Base-by-base conservation (phyloP, 2,329 filamentous ascomycete genomes). In the Calonectria hawksworthii region DNA sequence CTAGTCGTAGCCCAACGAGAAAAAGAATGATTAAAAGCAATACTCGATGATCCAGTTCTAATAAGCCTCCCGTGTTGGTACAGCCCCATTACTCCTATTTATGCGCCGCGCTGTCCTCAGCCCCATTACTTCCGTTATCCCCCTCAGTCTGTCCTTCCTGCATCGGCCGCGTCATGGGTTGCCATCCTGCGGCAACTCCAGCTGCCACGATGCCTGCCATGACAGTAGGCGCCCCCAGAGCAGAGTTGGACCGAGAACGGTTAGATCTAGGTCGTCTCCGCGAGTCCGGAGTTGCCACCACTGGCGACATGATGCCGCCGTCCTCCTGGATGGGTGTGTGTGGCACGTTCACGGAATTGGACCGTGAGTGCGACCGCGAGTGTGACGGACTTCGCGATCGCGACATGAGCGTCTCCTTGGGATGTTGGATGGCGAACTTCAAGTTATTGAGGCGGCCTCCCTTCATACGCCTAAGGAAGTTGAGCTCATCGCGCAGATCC, bases 131-230 rank as follows among this genome's bases (percentile, higher is more conserved):
- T 44, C 72, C 50, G 44, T 78, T 68, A 28, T 80, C 74, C 32
- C 72, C 77, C 41, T 78, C 79, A 70, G 54, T 64, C 16, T 70
- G 54, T 67, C 34, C 75, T 61, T 79, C 77, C 41, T 82, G 81
- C 44, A 80, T 80, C 3, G 80, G 79, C 26, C 82, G 81, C 50
- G 77, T 79, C 70, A 92, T 90, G 1, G 94, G 94, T 63, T 93
- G 94, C 94, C 94, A 96, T 36, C 93, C 93, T 18, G 92, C 94
- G 41, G 92, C 94, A 41, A 96, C 91, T 80, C 93, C 93, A 54
- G 94, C 94, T 11, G 94, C 94, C 65, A 96, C 92, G 73, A 96
- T 93, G 75, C 94, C 94, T n/a, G 94, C 93, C 94, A 96, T 96
- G 75, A 95, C 94, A 10, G 93, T 92, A 2, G 94, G 93, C 2